Evolutionary conservation across 768 basidiomycete genomes (phyloP).

Genomic region (Mycena vulgaris): DNA sequence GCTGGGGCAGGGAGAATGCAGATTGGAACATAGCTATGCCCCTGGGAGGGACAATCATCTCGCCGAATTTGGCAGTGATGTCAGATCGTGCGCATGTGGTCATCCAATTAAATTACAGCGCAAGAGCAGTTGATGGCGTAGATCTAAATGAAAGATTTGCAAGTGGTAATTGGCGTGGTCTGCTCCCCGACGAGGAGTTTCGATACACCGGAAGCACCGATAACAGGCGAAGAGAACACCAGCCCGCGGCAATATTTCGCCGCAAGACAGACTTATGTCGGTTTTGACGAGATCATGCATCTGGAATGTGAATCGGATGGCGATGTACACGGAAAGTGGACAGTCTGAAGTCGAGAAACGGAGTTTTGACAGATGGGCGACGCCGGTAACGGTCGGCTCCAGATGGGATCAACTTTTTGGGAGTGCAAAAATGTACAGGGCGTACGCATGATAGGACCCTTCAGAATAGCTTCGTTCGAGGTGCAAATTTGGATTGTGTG

Average conservation of each 20-base stretch:
- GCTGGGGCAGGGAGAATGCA: slow-evolving; percentile 10
- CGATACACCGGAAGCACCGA: not conserved
- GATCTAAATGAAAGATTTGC: slow-evolving; percentile 6
- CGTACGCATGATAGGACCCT: not conserved
- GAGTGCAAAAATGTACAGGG: not conserved
- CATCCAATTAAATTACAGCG: not conserved
- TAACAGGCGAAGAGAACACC: not conserved
- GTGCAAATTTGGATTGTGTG: not conserved
- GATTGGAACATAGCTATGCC: slow-evolving; percentile 19
- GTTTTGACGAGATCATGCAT: slow-evolving; percentile 4
- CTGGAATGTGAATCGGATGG: slow-evolving; percentile 6
- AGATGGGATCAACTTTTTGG: not conserved
- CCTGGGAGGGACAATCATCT: slow-evolving; percentile 33
- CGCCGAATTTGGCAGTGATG: slow-evolving; percentile 33
- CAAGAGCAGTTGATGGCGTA: not conserved
- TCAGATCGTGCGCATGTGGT: not conserved
- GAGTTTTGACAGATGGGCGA: not conserved
- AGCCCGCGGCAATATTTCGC: not conserved
- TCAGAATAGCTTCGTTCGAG: not conserved
- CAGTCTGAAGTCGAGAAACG: not conserved
- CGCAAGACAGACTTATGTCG: not conserved
- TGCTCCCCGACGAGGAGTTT: not conserved
- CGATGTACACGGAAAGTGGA: slow-evolving; percentile 25
- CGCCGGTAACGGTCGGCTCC: not conserved
- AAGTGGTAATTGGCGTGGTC: too few species aligned